Evolutionary conservation across 169 alveolate genomes (phyloP).

Genomic region (Cytauxzoon felis): DNA sequence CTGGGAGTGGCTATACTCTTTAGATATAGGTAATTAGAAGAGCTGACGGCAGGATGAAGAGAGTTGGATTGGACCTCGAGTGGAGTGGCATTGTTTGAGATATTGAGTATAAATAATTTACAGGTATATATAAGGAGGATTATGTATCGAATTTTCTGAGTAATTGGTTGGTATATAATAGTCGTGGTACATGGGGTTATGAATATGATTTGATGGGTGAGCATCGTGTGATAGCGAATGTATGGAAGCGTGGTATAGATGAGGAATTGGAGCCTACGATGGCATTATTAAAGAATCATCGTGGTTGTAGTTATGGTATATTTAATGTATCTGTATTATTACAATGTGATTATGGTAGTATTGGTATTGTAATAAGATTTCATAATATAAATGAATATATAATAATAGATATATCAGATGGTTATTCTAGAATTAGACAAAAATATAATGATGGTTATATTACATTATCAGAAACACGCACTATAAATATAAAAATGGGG

Average conservation of each 20-base stretch:
- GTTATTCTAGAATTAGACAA: conserved; percentile 67
- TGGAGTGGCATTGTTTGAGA: no score
- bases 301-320: conserved; percentile 72
- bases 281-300: conserved; percentile 65
- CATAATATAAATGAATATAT: conserved; percentile 71
- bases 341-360: conserved; percentile 73
- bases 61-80: conserved; percentile 1
- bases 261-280: conserved; percentile 57
- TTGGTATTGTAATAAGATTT: conserved; percentile 74
- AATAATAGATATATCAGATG: conserved; percentile 70
- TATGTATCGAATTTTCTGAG: conserved; percentile 8
- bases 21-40: neutral
- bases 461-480: conserved; percentile 63
- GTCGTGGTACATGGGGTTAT: conserved; percentile 64
- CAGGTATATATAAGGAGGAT: conserved; percentile 42
- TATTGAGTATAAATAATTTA: conserved; percentile 18
- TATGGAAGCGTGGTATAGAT: conserved; percentile 46
- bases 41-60: conserved; percentile 5
- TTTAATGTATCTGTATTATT: conserved; percentile 71
- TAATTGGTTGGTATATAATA: conserved; percentile 46
- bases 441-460: conserved; percentile 63
- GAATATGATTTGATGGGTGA: conserved; percentile 76
- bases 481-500: conserved; percentile 57
- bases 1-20: no score
- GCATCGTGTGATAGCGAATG: conserved; percentile 71